These are phyloP conservation scores for Talinum fruticosum DNA, from an alignment of 148 eudicot species.

Conservation along the genomic window DNA sequence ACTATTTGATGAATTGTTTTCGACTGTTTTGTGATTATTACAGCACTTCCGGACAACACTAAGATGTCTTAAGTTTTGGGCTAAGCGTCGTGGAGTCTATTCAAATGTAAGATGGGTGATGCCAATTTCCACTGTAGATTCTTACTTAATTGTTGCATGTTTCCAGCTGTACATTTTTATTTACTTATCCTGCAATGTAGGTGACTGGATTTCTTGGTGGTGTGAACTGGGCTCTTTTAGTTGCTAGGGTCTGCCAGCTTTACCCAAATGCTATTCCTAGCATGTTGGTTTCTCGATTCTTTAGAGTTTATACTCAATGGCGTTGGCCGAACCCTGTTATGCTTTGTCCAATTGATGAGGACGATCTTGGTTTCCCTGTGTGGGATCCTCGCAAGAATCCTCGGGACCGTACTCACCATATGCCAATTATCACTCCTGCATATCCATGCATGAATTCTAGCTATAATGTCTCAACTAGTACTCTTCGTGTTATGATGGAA, in stretches of 20 bases:
- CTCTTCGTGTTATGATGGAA: slow-evolving; percentile 86
- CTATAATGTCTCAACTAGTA: slow-evolving; percentile 90
- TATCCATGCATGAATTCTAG: slow-evolving; percentile 98
- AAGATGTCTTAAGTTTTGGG: slow-evolving; percentile 89
- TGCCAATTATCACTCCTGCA: slow-evolving; percentile 96
- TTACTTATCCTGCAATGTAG: slow-evolving; percentile 28
- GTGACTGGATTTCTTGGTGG: slow-evolving; percentile 98
- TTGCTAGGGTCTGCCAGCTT: slow-evolving; percentile 85
- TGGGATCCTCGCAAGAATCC: slow-evolving; percentile 96
- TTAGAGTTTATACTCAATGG: slow-evolving; percentile 88
- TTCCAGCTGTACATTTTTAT: slow-evolving; percentile 4
- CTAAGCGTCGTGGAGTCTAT: slow-evolving; percentile 86
- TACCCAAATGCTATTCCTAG: slow-evolving; percentile 94
- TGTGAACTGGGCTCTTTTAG: slow-evolving; percentile 96
- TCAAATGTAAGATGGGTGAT: slow-evolving; percentile 67
- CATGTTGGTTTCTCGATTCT: slow-evolving; percentile 85
- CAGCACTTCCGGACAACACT: slow-evolving; percentile 82
- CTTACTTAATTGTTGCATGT: background rate
- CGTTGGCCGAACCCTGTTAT: slow-evolving; percentile 96
- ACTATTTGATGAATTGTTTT: background rate
- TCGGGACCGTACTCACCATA: slow-evolving; percentile 75
- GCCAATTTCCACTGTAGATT: too few species aligned
- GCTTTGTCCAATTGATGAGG: slow-evolving; percentile 82
- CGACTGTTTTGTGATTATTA: slow-evolving; percentile 14
- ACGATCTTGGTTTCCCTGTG: slow-evolving; percentile 76